Base-by-base conservation (phyloP, 2,329 filamentous ascomycete species). In the Pseudopyricularia javanii region DNA sequence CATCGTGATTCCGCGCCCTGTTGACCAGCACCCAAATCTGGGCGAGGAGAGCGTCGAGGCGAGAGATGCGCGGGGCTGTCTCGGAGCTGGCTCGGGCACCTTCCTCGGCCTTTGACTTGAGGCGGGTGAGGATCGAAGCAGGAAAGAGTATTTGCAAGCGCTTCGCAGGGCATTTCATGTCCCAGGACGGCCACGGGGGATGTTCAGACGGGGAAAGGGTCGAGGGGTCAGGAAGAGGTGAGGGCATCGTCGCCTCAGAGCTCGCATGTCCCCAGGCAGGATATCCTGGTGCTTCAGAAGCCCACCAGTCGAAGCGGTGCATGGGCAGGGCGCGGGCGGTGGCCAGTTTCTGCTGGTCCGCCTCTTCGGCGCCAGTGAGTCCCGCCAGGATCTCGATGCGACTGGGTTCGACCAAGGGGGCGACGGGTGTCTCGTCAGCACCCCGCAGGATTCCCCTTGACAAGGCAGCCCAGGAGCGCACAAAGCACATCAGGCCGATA, bases 261-360 rank as follows among this genome's bases (percentile, higher is more conserved):
- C 59, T 58, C 0, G 55, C 54, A n/a, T 56, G 54, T 2, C 62
- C 57, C 57, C 60, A 65, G 2, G 52, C n/a, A 2, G 61, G 62
- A 26, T 62, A 68, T 1, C 64, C 61, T 0, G 63, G 64, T 0
- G 61, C 66, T 0, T 61, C 57, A 6, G 52, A 58, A 28, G 61
- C 62, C 70, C 70, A 77, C 69, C 72, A 75, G 60, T 75, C 70
- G 54, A 67, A 75, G 7, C 73, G 67, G 56, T 75, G 68, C 52
- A 71, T 61, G 1, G 74, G 73, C 5, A 77, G 58, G 2, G 59
- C 56, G 7, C 68, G 61, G 4, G 70, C 69, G 28, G 56, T 59
- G 0, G 58, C 54, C 20, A 65, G 50, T 6, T 60, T 57, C 5
- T 51, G 1, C 35, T 20, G 11, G 26, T 32, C 48, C 2, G 30